A percentile compares a stretch with the other conserved stretches of the same genome.
phyloP scores from a whole-genome alignment of 2,329 filamentous ascomycete genomes.

The Colletotrichum tanaceti region DNA sequence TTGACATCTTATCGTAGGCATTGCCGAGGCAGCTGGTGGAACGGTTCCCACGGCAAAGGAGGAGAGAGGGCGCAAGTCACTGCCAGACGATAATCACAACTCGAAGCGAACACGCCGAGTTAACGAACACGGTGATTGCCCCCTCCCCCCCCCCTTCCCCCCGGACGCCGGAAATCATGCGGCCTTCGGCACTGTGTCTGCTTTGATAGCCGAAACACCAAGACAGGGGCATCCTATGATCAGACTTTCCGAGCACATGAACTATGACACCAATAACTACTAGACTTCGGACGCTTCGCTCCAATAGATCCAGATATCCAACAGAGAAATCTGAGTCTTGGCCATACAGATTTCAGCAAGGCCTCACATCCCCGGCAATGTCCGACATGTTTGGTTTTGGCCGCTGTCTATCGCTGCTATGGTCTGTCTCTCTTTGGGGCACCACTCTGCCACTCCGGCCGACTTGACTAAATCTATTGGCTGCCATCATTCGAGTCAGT shows the following conservation, averaged over 20 bases:
- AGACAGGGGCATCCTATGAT: slow-evolving; percentile 18
- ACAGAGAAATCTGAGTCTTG: neutral
- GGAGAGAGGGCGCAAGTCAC: neutral
- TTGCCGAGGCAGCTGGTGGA: too few species aligned
- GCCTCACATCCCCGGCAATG: slow-evolving; percentile 1
- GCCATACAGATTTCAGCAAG: slow-evolving; percentile 11
- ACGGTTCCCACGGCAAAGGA: too few species aligned
- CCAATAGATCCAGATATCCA: neutral
- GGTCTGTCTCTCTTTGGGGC: neutral
- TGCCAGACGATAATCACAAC: neutral
- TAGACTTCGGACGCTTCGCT: slow-evolving; percentile 17
- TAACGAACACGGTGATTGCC: slow-evolving; percentile 10
- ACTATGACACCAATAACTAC: slow-evolving; percentile 13
- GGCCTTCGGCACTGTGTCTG: slow-evolving; percentile 9
- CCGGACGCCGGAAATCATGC: slow-evolving; percentile 8
- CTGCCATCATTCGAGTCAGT: neutral
- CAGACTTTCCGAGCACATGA: slow-evolving; percentile 14
- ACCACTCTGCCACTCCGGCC: slow-evolving; percentile 18
- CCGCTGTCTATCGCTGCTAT: slow-evolving; percentile 11
- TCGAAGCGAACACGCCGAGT: neutral
- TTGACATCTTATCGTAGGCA: too few species aligned
- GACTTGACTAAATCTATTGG: neutral
- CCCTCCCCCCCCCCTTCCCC: neutral
- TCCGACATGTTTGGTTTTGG: slow-evolving; percentile 30
- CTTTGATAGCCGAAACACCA: slow-evolving; percentile 1